Evolutionary conservation across 352 stramenopile genomes (phyloP), one percentile per base, ranked within the genome.

Genomic region (Phytophthora pinifolia): DNA sequence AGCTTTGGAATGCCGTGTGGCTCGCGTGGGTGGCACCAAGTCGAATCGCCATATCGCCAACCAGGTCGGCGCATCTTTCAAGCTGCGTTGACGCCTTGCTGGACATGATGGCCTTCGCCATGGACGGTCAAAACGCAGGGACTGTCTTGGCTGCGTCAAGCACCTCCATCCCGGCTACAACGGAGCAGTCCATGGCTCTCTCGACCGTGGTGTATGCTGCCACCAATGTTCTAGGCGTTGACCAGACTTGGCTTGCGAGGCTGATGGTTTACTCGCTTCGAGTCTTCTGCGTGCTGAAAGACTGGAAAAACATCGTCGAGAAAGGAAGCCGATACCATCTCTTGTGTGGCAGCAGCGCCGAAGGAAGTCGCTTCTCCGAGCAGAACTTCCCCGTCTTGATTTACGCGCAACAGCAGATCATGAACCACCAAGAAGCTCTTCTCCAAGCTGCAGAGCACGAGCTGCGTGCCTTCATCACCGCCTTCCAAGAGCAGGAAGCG

Each of bases 361-460:
- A 68, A 31, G 67, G 71, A 9, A 67, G 29, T 63, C 77, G 52
- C 5, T 89, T 92, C 39, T 84, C 79, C 0, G 77, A 89, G 41
- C 67, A 67, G 14, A 79, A 80, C 30, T 68, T 90, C 13, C 67
- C 74, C 0, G 10, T 88, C 8, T 44, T 94, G 17, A 56, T 89
- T 8, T 84, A 78, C 38, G 81, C 81, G 2, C 81, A 94, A 33
- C 64, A 65, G 4, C 77, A 92, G 47, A 70, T 85, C n/a, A n/a
- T 88, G 1, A 50, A 50, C 0, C 45, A 62, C 4, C 72, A 86
- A 25, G 68, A 65, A 18, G 27, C 18, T 8, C 33, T 60, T 6
- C 39, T 94, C 10, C 54, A 57, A 38, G 39, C 35, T 2, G 62
- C 66, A 1, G 53, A 82, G 43, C 18, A 46, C 0, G 58, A 84